phyloP scores from a whole-genome alignment of 495 filamentous ascomycete species.

The Emericellopsis terricola region DNA sequence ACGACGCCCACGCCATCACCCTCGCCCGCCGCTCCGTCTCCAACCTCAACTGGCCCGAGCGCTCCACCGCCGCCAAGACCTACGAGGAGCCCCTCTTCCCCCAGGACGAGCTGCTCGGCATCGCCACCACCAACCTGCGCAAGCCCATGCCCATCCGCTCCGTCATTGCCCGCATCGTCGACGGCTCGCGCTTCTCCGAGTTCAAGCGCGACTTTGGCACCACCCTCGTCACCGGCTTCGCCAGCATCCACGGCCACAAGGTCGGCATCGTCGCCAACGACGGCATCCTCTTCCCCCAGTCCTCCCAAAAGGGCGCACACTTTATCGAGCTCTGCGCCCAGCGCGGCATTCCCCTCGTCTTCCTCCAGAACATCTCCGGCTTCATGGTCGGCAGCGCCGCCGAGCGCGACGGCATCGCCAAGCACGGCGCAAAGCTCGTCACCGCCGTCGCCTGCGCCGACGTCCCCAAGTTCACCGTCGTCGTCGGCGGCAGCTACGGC shows the following conservation, averaged over 20 bases:
- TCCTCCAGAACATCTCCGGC: constrained; percentile 90
- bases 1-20: constrained; percentile 84
- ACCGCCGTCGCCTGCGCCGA: constrained; percentile 90
- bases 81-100: constrained; percentile 64
- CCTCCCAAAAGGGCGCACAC: constrained; percentile 84
- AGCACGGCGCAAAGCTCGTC: constrained; percentile 94
- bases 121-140: constrained; percentile 75
- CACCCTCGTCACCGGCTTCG: constrained; percentile 88
- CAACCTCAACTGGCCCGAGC: constrained; percentile 70
- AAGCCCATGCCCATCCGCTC: constrained; percentile 73
- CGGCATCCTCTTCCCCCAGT: constrained; percentile 88
- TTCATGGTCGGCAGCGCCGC: constrained; percentile 96
- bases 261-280: constrained; percentile 95
- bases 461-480: constrained; percentile 93
- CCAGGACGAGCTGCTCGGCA: constrained; percentile 63
- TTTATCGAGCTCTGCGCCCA: constrained; percentile 96
- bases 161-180: constrained; percentile 86
- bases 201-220: constrained; percentile 89
- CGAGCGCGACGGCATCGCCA: constrained; percentile 87
- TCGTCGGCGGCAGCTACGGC: constrained; percentile 80
- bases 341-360: constrained; percentile 74
- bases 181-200: constrained; percentile 77
- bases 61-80: constrained; percentile 7
- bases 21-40: constrained; percentile 67
- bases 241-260: constrained; percentile 71